Percentiles rank a stretch among this genome's conserved stretches.
These are phyloP conservation scores for Scheffersomyces titani DNA, from an alignment of 1,139 yeast species.

Conservation along the genomic window DNA sequence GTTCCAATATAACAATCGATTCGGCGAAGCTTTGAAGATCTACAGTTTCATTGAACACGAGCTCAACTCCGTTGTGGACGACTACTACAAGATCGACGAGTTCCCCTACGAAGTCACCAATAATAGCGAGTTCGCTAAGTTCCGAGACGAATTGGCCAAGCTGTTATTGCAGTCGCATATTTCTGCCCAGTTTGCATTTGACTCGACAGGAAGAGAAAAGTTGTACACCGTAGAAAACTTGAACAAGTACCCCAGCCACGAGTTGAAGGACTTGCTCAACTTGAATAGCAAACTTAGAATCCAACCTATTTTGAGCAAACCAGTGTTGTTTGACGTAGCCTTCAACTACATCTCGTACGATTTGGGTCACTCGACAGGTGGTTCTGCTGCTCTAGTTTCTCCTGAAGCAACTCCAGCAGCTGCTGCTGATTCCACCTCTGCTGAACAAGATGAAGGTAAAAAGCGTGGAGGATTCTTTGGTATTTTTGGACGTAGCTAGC, in stretches of 20 bases:
- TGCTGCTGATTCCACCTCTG: constrained; percentile 12
- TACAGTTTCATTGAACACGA: constrained; percentile 33
- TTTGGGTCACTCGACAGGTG: constrained; percentile 12
- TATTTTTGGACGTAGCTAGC: constrained; percentile 31
- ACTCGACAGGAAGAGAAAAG: constrained; percentile 6
- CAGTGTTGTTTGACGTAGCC: constrained; percentile 88
- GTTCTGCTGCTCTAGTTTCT: constrained; percentile 6
- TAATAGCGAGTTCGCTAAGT: constrained; percentile 30
- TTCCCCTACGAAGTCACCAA: constrained; percentile 43
- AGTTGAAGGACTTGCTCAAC: constrained; percentile 48
- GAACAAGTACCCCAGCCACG: constrained; percentile 42
- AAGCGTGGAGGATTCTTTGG: constrained; percentile 46
- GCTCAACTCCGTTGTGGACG: constrained; percentile 14
- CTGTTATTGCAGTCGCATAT: constrained; percentile 47
- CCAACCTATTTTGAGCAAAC: constrained; percentile 70
- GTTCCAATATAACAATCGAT: constrained; percentile 46
- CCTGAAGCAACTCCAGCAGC: constrained; percentile 8
- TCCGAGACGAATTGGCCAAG: constrained; percentile 27
- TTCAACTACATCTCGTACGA: constrained; percentile 71
- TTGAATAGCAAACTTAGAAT: constrained; percentile 35
- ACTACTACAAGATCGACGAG: constrained; percentile 26
- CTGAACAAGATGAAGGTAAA: constrained; percentile 20
- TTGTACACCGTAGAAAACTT: constrained; percentile 49
- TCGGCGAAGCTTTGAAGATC: constrained; percentile 58
- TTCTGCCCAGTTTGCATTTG: constrained; percentile 47